Evolutionary conservation across 441 rosid species (phyloP).

Genomic region (Jatropha multifida): DNA sequence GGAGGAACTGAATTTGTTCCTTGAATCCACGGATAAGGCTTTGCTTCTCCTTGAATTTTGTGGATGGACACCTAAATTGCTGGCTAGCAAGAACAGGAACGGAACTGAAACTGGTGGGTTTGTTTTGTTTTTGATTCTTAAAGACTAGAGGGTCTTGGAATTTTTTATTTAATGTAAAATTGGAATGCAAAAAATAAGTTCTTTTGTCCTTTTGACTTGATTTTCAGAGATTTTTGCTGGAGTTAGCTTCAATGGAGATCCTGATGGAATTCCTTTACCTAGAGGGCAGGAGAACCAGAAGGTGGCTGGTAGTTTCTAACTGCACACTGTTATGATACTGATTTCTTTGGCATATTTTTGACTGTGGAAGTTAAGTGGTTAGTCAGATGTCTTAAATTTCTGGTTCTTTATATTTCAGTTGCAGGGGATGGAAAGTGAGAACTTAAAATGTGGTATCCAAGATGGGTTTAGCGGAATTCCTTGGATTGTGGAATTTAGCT

Average conservation of each 20-base stretch:
- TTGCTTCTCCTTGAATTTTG: conserved; percentile 73
- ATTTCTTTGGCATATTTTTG: conserved; percentile 9
- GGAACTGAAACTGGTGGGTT: conserved; percentile 37
- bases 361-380: conserved; percentile 16
- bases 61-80: conserved; percentile 69
- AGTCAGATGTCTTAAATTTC: conserved; percentile 6
- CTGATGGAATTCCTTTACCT: conserved; percentile 31
- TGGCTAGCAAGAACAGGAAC: conserved; percentile 41
- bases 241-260: conserved; percentile 31
- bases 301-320: conserved; percentile 88
- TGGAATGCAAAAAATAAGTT: not conserved
- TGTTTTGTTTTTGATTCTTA: not conserved
- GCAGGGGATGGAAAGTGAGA: conserved; percentile 47
- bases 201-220: not conserved
- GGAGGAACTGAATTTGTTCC: conserved; percentile 56
- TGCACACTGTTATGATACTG: conserved; percentile 32
- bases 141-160: not conserved
- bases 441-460: conserved; percentile 52
- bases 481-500: conserved; percentile 57
- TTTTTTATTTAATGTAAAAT: not conserved
- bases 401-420: conserved; percentile 25
- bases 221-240: conserved; percentile 39
- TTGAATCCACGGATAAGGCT: conserved; percentile 75
- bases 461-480: conserved; percentile 57
- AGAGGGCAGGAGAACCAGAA: conserved; percentile 47